Conservation (phyloP, 176 grass and related monocot species). For the Carex littledalei region DNA sequence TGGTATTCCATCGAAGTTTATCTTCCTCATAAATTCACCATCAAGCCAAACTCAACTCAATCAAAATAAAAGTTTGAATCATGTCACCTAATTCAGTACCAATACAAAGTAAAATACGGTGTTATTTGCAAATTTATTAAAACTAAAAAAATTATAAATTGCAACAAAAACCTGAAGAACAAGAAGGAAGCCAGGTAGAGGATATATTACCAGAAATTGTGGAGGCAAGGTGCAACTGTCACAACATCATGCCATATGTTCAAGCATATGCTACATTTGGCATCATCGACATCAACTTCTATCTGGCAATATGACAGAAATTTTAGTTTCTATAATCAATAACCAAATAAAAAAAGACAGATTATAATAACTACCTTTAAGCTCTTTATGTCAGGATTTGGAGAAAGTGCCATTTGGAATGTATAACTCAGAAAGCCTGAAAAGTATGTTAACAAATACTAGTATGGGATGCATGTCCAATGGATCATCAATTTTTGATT, state of each 20-base stretch:
- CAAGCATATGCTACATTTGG: conserved; percentile 99
- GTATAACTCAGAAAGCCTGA: conserved; percentile 64
- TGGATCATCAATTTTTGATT: background rate
- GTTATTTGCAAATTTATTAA: background rate
- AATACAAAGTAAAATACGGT: background rate
- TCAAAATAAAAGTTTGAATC: background rate
- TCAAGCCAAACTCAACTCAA: background rate
- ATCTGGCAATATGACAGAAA: conserved; percentile 43
- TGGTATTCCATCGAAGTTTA: background rate
- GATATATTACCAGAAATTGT: conserved; percentile 78
- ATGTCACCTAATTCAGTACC: background rate
- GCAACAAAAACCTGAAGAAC: conserved; percentile 13
- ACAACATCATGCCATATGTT: conserved; percentile 99
- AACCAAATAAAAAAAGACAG: background rate
- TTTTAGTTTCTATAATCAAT: conserved; percentile 27
- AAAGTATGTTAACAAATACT: background rate
- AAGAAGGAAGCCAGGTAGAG: background rate
- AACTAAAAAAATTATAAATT: background rate
- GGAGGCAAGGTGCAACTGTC: conserved; percentile 89
- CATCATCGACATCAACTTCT: conserved; percentile 73
- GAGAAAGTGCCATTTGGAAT: conserved; percentile 51
- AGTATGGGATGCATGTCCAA: background rate
- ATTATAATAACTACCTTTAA: conserved; percentile 20
- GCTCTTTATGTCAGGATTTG: conserved; percentile 40
- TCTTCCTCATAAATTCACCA: background rate